These are phyloP conservation scores for Xylaria sp. DNA, from an alignment of 495 filamentous ascomycete species.

Conservation along the genomic window DNA sequence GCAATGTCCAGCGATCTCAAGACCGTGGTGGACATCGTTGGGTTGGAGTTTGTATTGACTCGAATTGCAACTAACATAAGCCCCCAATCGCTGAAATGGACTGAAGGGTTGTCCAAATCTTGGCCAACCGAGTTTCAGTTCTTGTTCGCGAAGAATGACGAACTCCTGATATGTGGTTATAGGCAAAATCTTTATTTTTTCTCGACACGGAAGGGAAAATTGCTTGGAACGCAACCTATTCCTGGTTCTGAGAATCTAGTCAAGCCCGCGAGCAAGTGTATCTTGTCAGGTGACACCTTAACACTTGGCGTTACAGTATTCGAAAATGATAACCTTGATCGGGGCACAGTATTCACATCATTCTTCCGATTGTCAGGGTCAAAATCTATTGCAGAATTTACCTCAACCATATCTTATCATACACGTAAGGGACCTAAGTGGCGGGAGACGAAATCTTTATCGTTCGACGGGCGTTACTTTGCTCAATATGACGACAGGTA, in stretches of 20 bases:
- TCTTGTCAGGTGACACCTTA: not conserved
- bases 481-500: no score
- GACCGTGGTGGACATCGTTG: not conserved
- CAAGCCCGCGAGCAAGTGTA: no score
- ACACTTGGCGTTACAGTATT: not conserved
- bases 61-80: not conserved
- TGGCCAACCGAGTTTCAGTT: not conserved
- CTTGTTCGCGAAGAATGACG: not conserved
- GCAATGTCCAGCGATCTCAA: not conserved
- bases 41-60: not conserved
- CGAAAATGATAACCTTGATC: no score
- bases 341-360: not conserved
- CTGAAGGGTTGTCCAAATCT: no score
- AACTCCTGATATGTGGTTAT: not conserved
- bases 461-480: no score
- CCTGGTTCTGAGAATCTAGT: no score
- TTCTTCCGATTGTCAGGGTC: not conserved
- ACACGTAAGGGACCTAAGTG: no score
- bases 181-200: not conserved
- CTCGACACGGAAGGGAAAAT: not conserved
- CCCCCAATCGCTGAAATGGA: not conserved
- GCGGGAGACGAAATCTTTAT: no score
- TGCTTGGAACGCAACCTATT: not conserved
- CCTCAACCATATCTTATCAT: no score
- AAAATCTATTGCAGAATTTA: not conserved